Evolutionary conservation across 225 moss, liverwort and hornwort species (phyloP).

Genomic region (Climacium dendroides): DNA sequence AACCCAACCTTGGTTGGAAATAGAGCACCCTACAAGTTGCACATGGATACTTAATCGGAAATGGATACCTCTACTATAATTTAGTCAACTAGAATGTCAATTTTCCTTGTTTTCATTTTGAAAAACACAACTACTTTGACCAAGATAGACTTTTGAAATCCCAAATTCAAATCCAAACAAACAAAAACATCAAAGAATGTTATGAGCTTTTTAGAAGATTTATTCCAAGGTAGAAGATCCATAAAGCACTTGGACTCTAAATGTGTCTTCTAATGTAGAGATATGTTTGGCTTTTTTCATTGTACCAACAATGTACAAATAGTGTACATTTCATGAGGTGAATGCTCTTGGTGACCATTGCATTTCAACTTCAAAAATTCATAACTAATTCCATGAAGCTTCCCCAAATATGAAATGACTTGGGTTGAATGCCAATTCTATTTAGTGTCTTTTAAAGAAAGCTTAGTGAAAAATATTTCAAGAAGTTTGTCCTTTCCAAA

Average conservation of each 20-base stretch:
- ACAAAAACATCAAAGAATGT: not conserved
- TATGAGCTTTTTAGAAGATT: too few relatives aligned
- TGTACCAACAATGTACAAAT: fast-evolving
- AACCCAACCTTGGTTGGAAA: too few relatives aligned
- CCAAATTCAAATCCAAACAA: too few relatives aligned
- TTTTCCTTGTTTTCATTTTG: not conserved
- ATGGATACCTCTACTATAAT: too few relatives aligned
- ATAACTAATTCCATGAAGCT: not conserved
- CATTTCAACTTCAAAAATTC: not conserved
- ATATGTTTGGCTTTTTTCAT: fast-evolving
- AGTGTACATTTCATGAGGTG: not conserved
- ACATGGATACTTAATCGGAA: too few relatives aligned
- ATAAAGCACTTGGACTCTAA: not conserved
- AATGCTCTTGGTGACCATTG: fast-evolving
- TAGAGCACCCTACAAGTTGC: too few relatives aligned
- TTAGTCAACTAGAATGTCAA: not conserved
- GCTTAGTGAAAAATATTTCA: not conserved
- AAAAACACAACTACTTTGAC: not conserved
- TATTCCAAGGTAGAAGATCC: not conserved
- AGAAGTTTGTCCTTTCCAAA: not conserved
- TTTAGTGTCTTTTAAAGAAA: not conserved
- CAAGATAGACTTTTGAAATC: not conserved
- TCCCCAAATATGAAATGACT: not conserved
- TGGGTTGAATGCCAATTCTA: not conserved
- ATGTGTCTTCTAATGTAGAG: not conserved